Percentiles rank a stretch among this genome's conserved stretches.
Conservation (phyloP, 1,284 basidiomycete species). For the Pholiota adiposa region DNA sequence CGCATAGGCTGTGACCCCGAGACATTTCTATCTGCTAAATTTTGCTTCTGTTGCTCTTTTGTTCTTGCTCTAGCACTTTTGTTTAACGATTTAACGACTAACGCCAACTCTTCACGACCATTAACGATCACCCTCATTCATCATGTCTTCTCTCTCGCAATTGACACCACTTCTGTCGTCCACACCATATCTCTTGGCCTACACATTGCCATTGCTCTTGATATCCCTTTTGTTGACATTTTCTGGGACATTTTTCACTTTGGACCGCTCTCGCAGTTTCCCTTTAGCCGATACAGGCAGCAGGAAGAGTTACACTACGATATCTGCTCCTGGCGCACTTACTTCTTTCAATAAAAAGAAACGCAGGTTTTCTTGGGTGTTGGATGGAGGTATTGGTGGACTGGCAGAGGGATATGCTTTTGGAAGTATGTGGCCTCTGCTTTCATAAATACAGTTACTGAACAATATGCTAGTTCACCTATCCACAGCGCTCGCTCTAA, state of each 20-base stretch:
- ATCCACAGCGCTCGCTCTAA: slow-evolving; percentile 59
- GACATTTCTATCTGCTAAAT: slow-evolving; percentile 10
- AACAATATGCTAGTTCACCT: slow-evolving; percentile 50
- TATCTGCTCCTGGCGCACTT: slow-evolving; percentile 36
- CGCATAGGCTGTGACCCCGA: slow-evolving; percentile 24
- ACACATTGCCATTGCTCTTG: slow-evolving; percentile 37
- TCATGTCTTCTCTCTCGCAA: slow-evolving; percentile 18
- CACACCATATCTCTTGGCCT: slow-evolving; percentile 51
- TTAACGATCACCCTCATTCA: slow-evolving; percentile 13
- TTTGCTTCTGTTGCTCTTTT: slow-evolving; percentile 2
- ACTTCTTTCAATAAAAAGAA: slow-evolving; percentile 38
- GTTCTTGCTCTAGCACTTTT: slow-evolving; percentile 12
- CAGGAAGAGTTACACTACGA: slow-evolving; percentile 34
- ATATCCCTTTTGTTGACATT: slow-evolving; percentile 58
- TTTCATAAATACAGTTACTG: slow-evolving; percentile 8
- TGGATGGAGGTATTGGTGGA: slow-evolving; percentile 69
- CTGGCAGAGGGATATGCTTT: slow-evolving; percentile 60
- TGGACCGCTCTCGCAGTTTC: slow-evolving; percentile 69
- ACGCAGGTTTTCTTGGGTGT: slow-evolving; percentile 36
- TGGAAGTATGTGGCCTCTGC: slow-evolving; percentile 48
- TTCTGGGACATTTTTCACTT: slow-evolving; percentile 66
- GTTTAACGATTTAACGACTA: slow-evolving; percentile 12
- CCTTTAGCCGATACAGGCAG: slow-evolving; percentile 31
- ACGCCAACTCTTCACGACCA: slow-evolving; percentile 16
- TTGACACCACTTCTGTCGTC: slow-evolving; percentile 42